Conservation (phyloP, 768 basidiomycete species). For the Sporobolomyces pararoseus region DNA sequence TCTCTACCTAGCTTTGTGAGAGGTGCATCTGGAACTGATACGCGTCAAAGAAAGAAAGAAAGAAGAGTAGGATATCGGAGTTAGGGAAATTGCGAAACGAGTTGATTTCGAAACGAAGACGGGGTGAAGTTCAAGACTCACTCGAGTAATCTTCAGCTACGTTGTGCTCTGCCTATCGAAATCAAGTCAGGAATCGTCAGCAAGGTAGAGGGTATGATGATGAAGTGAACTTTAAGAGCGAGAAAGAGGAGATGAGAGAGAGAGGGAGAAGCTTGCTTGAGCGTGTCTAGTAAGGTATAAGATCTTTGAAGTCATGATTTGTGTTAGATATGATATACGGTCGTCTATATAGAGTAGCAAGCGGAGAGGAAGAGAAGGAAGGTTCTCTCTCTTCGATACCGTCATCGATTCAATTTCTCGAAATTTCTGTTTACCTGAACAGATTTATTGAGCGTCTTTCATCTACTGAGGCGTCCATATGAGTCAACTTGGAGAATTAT, state of each 20-base stretch:
- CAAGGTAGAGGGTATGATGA: background rate
- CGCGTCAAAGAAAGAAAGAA: background rate
- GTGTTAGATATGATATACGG: background rate
- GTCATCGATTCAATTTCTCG: no score
- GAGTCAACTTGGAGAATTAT: no score
- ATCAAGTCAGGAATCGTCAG: background rate
- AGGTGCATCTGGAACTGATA: constrained; percentile 46
- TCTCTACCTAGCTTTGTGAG: constrained; percentile 47
- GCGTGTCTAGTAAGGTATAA: constrained; percentile 45
- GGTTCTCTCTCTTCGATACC: no score
- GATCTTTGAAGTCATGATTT: constrained; percentile 22
- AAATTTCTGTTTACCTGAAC: no score
- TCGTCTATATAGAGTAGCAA: no score
- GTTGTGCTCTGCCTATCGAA: constrained; percentile 35
- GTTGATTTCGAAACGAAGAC: background rate
- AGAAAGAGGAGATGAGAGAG: background rate
- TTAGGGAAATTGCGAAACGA: background rate
- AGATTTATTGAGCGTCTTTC: no score
- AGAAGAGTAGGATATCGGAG: background rate
- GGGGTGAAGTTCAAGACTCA: constrained; percentile 21
- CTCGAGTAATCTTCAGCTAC: constrained; percentile 47
- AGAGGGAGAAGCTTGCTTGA: constrained; percentile 24
- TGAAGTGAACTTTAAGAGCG: background rate
- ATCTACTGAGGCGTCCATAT: no score
- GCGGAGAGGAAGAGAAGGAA: no score